A percentile compares a stretch with the other conserved stretches of the same genome.
phyloP scores from a whole-genome alignment of 2,329 filamentous ascomycete genomes.

The Cladorrhinum sp. region DNA sequence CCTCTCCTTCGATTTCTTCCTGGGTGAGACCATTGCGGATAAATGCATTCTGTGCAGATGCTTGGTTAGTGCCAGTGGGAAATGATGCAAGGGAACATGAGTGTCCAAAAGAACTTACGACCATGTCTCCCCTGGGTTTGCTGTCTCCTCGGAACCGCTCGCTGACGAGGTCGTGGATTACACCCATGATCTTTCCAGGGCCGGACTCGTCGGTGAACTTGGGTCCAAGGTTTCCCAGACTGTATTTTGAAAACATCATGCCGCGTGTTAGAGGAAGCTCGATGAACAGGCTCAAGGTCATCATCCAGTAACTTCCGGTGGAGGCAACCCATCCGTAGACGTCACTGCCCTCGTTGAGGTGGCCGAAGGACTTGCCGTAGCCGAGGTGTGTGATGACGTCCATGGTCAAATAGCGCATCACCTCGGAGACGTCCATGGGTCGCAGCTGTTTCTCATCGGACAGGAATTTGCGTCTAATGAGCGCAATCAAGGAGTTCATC shows the following conservation, averaged over 20 bases:
- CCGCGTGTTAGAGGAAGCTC: slow-evolving; percentile 2
- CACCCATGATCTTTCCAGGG: not conserved
- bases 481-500: slow-evolving; percentile 39
- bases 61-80: no score
- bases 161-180: slow-evolving; percentile 2
- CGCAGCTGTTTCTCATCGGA: slow-evolving; percentile 22
- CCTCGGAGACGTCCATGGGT: slow-evolving; percentile 5
- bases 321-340: not conserved
- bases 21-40: slow-evolving; percentile 36
- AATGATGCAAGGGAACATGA: no score
- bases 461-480: slow-evolving; percentile 40
- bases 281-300: not conserved
- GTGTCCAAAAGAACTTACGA: no score
- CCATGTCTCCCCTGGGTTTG: slow-evolving; percentile 15
- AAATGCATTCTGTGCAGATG: no score
- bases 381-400: slow-evolving; percentile 14
- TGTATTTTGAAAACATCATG: not conserved
- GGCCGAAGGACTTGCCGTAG: slow-evolving; percentile 14
- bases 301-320: not conserved
- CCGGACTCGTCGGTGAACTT: not conserved
- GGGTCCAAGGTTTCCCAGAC: not conserved
- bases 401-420: slow-evolving; percentile 11
- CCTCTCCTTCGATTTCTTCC: slow-evolving; percentile 43
- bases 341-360: slow-evolving; percentile 9
- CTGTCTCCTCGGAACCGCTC: not conserved